Evolutionary conservation across 2,329 filamentous ascomycete species (phyloP), one percentile per base, ranked within the genome.

Genomic region (Paraphaeosphaeria sporulosa): DNA sequence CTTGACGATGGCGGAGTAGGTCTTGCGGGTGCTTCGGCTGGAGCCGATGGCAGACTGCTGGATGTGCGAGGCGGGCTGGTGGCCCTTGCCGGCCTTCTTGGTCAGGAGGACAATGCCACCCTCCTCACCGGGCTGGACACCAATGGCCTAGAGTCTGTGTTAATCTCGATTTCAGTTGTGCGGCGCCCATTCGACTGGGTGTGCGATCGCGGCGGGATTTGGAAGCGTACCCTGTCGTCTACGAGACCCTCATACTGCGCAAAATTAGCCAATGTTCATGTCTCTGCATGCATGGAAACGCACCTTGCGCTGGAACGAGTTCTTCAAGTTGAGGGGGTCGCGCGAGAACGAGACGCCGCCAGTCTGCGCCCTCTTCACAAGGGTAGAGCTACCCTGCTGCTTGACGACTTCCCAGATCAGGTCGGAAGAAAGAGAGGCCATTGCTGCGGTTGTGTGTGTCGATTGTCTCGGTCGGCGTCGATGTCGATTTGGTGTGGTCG

Each of bases 371-470:
- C 92, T 91, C 90, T 97, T 97, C 81, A 94, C 91, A 80, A 97
- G 90, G 88, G 86, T 97, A 80, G 92, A 84, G 85, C 96, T 97
- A 85, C 93, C 49, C 49, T 89, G 85, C 84, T 84, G 84, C 93
- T 94, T 97, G 78, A 90, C 89, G 82, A 96, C 85, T 88, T 94
- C 90, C 94, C 94, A 98, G 86, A 97, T 85, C 76, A 97, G 87
- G 84, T 97, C 94, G 79, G 89, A 83, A 81, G 93, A 96, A 79
- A 96, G 86, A 86, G 89, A 81, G 73, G 87, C 84, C 81, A 82
- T 85, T 76, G 65, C 66, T 68, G 69, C 68, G 68, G 67, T 73
- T 56, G 54, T 58, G 46, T 61, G 63, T 68, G 70, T 66, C 62
- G 67, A 70, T 32, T 32, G 68, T 67, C 38, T 62, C 55, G 58